A percentile compares a stretch with the other conserved stretches of the same genome.
phyloP scores from a whole-genome alignment of 2,329 filamentous ascomycete species.

The Mariannaea sp. region DNA sequence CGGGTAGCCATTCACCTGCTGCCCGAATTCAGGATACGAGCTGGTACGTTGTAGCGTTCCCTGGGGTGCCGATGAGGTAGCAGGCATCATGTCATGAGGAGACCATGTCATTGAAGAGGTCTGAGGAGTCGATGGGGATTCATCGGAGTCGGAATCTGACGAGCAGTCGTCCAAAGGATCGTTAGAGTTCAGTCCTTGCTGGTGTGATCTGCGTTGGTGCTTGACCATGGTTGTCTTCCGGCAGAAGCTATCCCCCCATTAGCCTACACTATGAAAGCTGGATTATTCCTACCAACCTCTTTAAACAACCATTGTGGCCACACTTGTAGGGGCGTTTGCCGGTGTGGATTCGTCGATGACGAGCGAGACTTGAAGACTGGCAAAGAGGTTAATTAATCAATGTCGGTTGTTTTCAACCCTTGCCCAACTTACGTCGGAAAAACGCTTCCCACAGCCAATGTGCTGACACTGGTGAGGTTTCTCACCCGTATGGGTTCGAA shows the following conservation, averaged over 20 bases:
- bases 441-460: constrained; percentile 68
- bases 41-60: constrained; percentile 55
- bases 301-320: constrained; percentile 63
- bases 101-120: constrained; percentile 59
- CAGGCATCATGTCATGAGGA: constrained; percentile 48
- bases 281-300: constrained; percentile 53
- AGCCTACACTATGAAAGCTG: constrained; percentile 18
- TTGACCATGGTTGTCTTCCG: constrained; percentile 75
- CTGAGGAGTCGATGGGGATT: constrained; percentile 63
- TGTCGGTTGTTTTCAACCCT: background rate
- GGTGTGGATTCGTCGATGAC: constrained; percentile 69
- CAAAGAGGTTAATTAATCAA: constrained; percentile 15
- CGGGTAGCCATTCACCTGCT: constrained; percentile 49
- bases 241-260: constrained; percentile 61
- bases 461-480: constrained; percentile 73
- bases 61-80: constrained; percentile 45
- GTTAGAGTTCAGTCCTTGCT: constrained; percentile 60
- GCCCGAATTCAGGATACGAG: constrained; percentile 60
- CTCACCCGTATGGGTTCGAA: constrained; percentile 72
- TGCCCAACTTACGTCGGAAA: constrained; percentile 64
- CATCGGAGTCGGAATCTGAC: constrained; percentile 62
- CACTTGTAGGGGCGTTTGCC: constrained; percentile 71
- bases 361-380: constrained; percentile 67
- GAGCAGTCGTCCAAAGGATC: constrained; percentile 59
- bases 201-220: constrained; percentile 66